Percentiles rank a stretch among this genome's conserved stretches.
Evolutionary conservation across 768 basidiomycete genomes (phyloP).

Genomic region (Termitomyces sp.): DNA sequence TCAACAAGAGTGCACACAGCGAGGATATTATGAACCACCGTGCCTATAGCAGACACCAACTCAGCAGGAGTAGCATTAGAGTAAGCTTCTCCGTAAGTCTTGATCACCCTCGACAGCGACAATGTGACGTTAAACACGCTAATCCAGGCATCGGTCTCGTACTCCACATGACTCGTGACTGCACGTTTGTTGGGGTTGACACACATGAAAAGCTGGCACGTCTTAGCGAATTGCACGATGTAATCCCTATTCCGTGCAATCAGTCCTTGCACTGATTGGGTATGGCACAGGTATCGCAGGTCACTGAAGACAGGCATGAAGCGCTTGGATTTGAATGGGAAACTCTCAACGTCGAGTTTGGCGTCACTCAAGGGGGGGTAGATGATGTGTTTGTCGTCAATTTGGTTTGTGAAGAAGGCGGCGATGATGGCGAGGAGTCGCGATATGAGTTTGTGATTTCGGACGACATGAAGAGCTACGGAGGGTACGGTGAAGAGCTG

Average conservation of each 20-base stretch:
- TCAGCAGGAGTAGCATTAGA: conserved; percentile 49
- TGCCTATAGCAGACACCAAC: conserved; percentile 60
- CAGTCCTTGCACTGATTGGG: conserved; percentile 70
- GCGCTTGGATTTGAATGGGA: conserved; percentile 90
- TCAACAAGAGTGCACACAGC: conserved; percentile 65
- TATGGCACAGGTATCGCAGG: conserved; percentile 80
- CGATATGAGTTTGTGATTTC: conserved; percentile 65
- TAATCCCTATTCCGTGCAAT: conserved; percentile 66
- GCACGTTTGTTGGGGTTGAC: conserved; percentile 89
- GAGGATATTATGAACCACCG: conserved; percentile 67
- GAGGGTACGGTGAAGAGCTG: conserved; percentile 92
- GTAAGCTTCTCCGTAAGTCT: conserved; percentile 85
- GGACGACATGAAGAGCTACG: conserved; percentile 74
- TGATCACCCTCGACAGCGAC: conserved; percentile 83
- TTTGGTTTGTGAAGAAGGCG: conserved; percentile 91
- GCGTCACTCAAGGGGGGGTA: conserved; percentile 27
- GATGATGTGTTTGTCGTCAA: conserved; percentile 63
- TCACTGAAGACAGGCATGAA: conserved; percentile 95
- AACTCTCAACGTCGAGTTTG: conserved; percentile 72
- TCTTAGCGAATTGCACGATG: conserved; percentile 66
- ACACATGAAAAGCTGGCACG: conserved; percentile 89
- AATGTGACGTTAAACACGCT: conserved; percentile 94
- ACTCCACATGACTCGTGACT: conserved; percentile 82
- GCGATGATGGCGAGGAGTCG: conserved; percentile 80
- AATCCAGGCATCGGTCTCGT: conserved; percentile 96